phyloP scores from a whole-genome alignment of 2,329 filamentous ascomycete species.

The Didymella keratinophila region DNA sequence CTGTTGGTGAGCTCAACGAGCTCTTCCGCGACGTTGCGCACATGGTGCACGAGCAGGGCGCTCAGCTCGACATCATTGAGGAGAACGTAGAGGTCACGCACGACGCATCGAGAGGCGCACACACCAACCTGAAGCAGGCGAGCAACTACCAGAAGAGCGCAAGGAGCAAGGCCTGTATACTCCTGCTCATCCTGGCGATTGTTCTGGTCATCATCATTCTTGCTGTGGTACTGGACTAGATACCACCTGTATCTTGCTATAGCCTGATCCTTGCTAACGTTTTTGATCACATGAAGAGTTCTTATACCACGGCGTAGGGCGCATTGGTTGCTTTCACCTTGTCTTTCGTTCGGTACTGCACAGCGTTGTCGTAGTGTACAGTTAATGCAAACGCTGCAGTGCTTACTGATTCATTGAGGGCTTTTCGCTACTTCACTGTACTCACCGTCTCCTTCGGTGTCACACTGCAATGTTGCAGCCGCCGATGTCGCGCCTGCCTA shows the following conservation, averaged over 20 bases:
- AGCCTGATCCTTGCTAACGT: slow-evolving; percentile 18
- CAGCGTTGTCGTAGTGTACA: slow-evolving; percentile 9
- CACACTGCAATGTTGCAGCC: slow-evolving; percentile 1
- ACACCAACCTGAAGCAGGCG: slow-evolving; percentile 83
- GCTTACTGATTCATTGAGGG: neutral
- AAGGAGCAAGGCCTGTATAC: slow-evolving; percentile 90
- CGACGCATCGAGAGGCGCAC: slow-evolving; percentile 83
- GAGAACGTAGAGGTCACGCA: slow-evolving; percentile 86
- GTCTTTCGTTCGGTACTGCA: neutral
- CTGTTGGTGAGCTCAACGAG: slow-evolving; percentile 93
- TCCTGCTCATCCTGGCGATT: slow-evolving; percentile 86
- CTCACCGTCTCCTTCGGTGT: neutral
- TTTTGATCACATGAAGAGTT: slow-evolving; percentile 12
- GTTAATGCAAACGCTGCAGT: slow-evolving; percentile 10
- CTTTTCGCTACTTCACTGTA: neutral
- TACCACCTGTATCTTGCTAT: slow-evolving; percentile 9
- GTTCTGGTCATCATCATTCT: slow-evolving; percentile 90
- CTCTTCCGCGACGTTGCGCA: slow-evolving; percentile 98
- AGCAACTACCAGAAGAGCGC: slow-evolving; percentile 95
- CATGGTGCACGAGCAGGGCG: slow-evolving; percentile 93
- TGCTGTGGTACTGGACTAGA: slow-evolving; percentile 79
- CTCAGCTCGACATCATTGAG: slow-evolving; percentile 83
- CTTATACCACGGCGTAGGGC: slow-evolving; percentile 31
- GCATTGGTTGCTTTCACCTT: neutral
- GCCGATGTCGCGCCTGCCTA: slow-evolving; percentile 3